phyloP scores from a whole-genome alignment of 1,284 basidiomycete genomes.

The Flammula alnicola region DNA sequence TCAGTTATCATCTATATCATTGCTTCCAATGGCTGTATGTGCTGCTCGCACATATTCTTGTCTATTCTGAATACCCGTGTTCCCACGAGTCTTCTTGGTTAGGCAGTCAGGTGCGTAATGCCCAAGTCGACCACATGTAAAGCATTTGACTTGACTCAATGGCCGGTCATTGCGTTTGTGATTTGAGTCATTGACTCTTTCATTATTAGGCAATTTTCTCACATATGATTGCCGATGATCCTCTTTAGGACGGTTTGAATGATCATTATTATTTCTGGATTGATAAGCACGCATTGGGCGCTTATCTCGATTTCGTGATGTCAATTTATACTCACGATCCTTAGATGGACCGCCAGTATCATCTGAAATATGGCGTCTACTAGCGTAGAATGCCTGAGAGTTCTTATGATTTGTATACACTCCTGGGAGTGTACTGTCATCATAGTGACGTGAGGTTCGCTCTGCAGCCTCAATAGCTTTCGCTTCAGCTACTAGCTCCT shows the following conservation, averaged over 20 bases:
- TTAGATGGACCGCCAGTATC: background rate
- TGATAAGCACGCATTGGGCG: too few species aligned
- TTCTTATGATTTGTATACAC: conserved; percentile 1
- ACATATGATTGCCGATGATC: too few species aligned
- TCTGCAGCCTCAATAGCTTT: conserved; percentile 5
- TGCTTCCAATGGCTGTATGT: background rate
- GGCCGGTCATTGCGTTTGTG: too few species aligned
- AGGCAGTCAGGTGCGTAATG: background rate
- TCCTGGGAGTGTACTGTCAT: background rate
- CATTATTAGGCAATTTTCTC: too few species aligned
- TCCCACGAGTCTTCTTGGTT: background rate
- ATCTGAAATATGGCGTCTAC: background rate
- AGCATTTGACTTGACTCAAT: background rate
- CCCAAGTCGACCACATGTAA: background rate
- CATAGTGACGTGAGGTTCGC: background rate
- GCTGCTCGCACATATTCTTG: conserved; percentile 4
- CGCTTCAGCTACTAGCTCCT: conserved; percentile 1
- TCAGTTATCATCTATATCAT: background rate
- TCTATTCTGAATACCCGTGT: too few species aligned
- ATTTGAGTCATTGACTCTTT: too few species aligned
- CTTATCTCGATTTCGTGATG: too few species aligned
- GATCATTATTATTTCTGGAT: too few species aligned
- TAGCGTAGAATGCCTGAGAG: background rate
- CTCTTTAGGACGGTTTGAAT: too few species aligned
- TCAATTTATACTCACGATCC: too few species aligned